phyloP scores from a whole-genome alignment of 306 rosid species.

The Glycyrrhiza uralensis region DNA sequence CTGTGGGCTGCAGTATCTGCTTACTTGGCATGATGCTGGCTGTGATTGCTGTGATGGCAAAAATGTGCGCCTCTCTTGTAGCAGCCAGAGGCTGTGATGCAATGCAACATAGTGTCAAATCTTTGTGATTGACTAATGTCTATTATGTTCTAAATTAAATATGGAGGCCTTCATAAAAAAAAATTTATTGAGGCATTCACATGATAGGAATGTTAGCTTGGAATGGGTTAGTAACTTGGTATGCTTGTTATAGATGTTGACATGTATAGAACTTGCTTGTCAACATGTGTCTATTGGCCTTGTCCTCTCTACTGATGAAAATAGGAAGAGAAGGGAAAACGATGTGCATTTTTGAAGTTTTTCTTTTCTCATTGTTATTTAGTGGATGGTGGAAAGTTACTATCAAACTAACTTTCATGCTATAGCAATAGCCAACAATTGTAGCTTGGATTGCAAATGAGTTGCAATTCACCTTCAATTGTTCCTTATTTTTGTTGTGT shows the following conservation, averaged over 20 bases:
- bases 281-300: not conserved
- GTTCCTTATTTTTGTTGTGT: not conserved
- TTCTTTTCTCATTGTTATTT: not conserved
- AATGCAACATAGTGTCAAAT: too few species aligned
- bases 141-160: too few species aligned
- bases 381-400: not conserved
- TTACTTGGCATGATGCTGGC: too few species aligned
- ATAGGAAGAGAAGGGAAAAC: not conserved
- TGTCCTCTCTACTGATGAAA: slow-evolving; percentile 7
- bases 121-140: too few species aligned
- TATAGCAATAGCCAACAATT: not conserved
- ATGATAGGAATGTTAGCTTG: too few species aligned
- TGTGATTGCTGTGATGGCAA: too few species aligned
- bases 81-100: too few species aligned
- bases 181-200: too few species aligned
- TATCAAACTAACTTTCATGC: not conserved
- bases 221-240: not conserved
- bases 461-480: not conserved
- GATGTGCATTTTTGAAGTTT: not conserved
- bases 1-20: too few species aligned
- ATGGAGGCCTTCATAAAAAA: too few species aligned
- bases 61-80: too few species aligned
- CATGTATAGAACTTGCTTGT: not conserved
- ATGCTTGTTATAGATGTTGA: not conserved
- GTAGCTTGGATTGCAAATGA: not conserved